phyloP scores from a whole-genome alignment of 257 asterid genomes.

The Marsdenia floribunda region DNA sequence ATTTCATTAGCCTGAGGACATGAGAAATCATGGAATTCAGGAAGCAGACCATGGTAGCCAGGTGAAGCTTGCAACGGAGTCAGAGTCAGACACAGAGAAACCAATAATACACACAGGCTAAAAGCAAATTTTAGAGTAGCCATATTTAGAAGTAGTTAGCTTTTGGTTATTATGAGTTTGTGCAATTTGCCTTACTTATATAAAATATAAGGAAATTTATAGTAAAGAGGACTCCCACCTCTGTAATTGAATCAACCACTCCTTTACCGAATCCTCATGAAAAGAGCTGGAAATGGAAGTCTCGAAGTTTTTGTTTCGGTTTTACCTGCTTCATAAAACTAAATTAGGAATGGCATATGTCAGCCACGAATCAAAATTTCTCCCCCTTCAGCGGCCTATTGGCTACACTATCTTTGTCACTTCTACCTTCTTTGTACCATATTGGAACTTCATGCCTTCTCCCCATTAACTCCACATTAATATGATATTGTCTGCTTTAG shows the following conservation, averaged over 20 bases:
- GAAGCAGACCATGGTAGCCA: conserved; percentile 33
- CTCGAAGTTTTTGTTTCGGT: conserved; percentile 44
- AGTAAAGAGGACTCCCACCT: conserved; percentile 12
- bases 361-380: conserved; percentile 20
- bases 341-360: conserved; percentile 18
- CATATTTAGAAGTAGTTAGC: conserved; percentile 26
- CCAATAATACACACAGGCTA: conserved; percentile 22
- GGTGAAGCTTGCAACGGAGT: conserved; percentile 33
- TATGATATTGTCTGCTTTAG: too few species aligned
- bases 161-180: background rate
- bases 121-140: conserved; percentile 22
- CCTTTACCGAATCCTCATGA: conserved; percentile 50
- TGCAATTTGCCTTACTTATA: background rate
- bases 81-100: conserved; percentile 27
- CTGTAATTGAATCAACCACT: conserved; percentile 37
- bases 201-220: conserved; percentile 12
- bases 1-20: conserved; percentile 79
- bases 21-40: conserved; percentile 44
- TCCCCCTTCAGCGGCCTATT: background rate
- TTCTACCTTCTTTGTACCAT: too few species aligned
- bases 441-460: too few species aligned
- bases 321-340: conserved; percentile 64
- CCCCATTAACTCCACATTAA: too few species aligned
- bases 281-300: conserved; percentile 6
- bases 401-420: background rate